Percentiles rank a stretch among this genome's conserved stretches.
These are phyloP conservation scores for Ramaria rubella DNA, from an alignment of 768 basidiomycete species.

Conservation along the genomic window DNA sequence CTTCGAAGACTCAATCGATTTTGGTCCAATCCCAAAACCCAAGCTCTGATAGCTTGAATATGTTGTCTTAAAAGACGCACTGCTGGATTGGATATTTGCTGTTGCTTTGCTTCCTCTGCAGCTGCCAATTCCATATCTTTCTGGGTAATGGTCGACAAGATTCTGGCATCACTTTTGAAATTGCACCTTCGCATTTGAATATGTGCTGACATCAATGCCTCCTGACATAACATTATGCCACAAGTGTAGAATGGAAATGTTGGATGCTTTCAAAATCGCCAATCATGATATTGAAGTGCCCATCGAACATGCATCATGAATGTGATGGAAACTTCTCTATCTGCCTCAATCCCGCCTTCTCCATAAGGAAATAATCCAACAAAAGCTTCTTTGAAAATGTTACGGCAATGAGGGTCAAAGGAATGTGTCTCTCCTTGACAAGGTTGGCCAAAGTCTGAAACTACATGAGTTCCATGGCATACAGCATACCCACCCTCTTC, in stretches of 20 bases:
- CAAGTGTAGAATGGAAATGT: slow-evolving; percentile 6
- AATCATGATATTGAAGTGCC: slow-evolving; percentile 9
- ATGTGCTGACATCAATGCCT: slow-evolving; percentile 19
- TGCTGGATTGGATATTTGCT: background rate
- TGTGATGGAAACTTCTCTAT: background rate
- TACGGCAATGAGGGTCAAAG: background rate
- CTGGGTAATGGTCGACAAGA: slow-evolving; percentile 22
- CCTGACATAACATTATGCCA: slow-evolving; percentile 4
- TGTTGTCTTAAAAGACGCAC: slow-evolving; percentile 13
- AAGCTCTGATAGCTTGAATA: slow-evolving; percentile 14
- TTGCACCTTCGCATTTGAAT: slow-evolving; percentile 27
- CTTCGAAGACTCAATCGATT: slow-evolving; percentile 12
- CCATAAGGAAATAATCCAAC: slow-evolving; percentile 33
- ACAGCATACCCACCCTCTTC: slow-evolving; percentile 22
- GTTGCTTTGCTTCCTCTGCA: slow-evolving; percentile 25
- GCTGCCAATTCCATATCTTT: slow-evolving; percentile 27
- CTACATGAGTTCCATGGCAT: slow-evolving; percentile 15
- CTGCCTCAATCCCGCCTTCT: slow-evolving; percentile 27
- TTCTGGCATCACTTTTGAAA: slow-evolving; percentile 18
- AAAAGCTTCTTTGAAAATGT: slow-evolving; percentile 16
- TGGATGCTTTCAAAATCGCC: background rate
- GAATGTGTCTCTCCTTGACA: slow-evolving; percentile 16
- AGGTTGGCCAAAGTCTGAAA: slow-evolving; percentile 21
- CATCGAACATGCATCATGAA: slow-evolving; percentile 9
- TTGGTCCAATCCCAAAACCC: slow-evolving; percentile 17